Evolutionary conservation across 441 rosid species (phyloP), one percentile per base, ranked within the genome.

Genomic region (Populus tomentosa): DNA sequence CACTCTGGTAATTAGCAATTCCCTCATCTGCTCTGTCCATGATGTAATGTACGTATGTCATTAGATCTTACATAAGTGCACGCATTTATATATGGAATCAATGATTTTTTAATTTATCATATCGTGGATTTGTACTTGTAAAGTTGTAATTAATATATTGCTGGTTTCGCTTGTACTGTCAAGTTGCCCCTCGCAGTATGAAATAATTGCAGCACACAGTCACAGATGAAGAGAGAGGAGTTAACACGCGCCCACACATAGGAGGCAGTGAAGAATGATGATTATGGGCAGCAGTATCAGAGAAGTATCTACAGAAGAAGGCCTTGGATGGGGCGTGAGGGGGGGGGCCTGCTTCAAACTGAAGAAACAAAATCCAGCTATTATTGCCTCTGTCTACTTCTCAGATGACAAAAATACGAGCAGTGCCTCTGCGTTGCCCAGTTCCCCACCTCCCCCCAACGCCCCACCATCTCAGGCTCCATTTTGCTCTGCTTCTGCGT

Each of bases 351-450:
- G 81, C 78, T 82, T 73, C 81, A 16, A 78, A 82, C 79, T 77
- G 77, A 69, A 70, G 82, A 80, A 77, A 83, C 88, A 85, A 82
- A 85, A 80, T 84, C 77, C 83, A 78, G 78, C 86, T 46, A 85
- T 84, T 78, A 85, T 85, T 82, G 74, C 79, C 72, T 80, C 78
- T 88, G 85, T 83, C 89, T 82, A 73, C 87, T 84, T 87, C 85
- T 84, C 71, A 76, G 64, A 79, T 73, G 86, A 87, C 90, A 89
- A 81, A 81, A 80, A 13, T 77, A 66, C 81, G 46, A 70, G 75
- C 89, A 80, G 81, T 82, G 74, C 83, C 81, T 79, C 81, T 82
- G 83, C 66, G 42, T 73, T 77, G 14, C 69, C 63, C 83, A 42
- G 36, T 64, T 84, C 53, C 75, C 85, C 75, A 46, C 82, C 59